A percentile compares a stretch with the other conserved stretches of the same genome.
Conservation (phyloP, 2,329 filamentous ascomycete species). For the Tolypocladium pustulatum region DNA sequence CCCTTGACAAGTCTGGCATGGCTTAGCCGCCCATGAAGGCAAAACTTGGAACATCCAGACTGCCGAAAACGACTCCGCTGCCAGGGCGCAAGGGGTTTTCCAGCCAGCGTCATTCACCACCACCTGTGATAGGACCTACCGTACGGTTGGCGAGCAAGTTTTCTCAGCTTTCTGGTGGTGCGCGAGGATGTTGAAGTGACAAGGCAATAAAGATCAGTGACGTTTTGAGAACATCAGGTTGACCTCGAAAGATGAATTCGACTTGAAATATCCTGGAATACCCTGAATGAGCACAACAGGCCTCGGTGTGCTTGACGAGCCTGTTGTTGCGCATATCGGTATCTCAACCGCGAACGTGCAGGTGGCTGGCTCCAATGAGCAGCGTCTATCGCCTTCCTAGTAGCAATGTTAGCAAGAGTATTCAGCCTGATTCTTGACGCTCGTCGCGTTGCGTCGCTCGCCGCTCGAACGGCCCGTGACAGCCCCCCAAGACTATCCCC, state of each 20-base stretch:
- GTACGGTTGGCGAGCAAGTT: neutral
- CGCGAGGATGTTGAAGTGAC: neutral
- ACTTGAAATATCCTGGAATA: no score
- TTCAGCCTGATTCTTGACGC: neutral
- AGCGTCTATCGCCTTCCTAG: neutral
- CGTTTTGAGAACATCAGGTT: no score
- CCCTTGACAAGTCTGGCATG: neutral
- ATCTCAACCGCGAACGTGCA: neutral
- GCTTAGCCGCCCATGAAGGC: neutral
- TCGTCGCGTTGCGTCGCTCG: neutral
- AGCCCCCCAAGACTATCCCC: neutral
- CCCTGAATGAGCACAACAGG: neutral
- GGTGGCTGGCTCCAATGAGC: neutral
- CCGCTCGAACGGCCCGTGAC: neutral
- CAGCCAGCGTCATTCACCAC: neutral
- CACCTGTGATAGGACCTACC: neutral
- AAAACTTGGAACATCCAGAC: neutral
- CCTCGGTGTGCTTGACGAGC: neutral
- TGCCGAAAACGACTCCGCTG: neutral
- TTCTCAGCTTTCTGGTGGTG: neutral
- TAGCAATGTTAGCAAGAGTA: neutral
- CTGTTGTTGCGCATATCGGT: neutral
- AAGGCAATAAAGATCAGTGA: neutral
- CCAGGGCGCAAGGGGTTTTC: neutral
- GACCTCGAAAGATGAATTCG: neutral